Evolutionary conservation across 805 yeast genomes (phyloP), one percentile per base, ranked within the genome.

Genomic region (Schizosaccharomyces octosporus): DNA sequence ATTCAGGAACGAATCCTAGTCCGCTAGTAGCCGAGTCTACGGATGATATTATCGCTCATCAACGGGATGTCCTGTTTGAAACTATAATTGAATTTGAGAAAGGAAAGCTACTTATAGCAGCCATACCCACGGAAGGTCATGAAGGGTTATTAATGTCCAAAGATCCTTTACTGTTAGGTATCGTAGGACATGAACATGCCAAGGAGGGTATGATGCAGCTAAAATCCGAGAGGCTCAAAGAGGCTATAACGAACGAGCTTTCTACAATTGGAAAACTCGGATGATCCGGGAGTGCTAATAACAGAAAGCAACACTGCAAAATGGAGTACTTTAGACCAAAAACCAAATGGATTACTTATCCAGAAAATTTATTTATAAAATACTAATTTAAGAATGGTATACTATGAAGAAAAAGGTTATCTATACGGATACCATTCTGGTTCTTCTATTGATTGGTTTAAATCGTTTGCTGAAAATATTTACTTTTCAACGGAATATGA

Each of bases 131-230:
- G 31, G 36, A 21, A 24, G 36, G 36, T 9, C 7, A 17, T 6
- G 17, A 29, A 6, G 36, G 15, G 15, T 1, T 24, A 11, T 17
- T 29, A 3, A 19, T 17, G 9, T 51, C 57, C 13, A 51, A 51
- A 21, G 31, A 21, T 7, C 36, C 57, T 17, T 51, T 51, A 29
- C 27, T 51, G 27, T n/a, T 51, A 5, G 39, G 57, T 7, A 51
- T 51, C 27, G 57, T 51, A 4, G 57, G 57, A 24, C 24, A 7
- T 7, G 36, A 51, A 51, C 19, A 51, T 17, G 57, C 57, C 31
- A 51, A 24, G 57, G 57, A 51, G 36, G 57, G 57, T 7, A 51
- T 51, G 57, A 51, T 51, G 57, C 57, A 51, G n/a, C 31, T 51
- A 4, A 51, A 51, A 17, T 51, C 57, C 1, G 57, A 51, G 27